Percentiles rank a stretch among this genome's conserved stretches.
These are phyloP conservation scores for Fraxinus nigra DNA, from an alignment of 305 asterid genomes.

Conservation along the genomic window DNA sequence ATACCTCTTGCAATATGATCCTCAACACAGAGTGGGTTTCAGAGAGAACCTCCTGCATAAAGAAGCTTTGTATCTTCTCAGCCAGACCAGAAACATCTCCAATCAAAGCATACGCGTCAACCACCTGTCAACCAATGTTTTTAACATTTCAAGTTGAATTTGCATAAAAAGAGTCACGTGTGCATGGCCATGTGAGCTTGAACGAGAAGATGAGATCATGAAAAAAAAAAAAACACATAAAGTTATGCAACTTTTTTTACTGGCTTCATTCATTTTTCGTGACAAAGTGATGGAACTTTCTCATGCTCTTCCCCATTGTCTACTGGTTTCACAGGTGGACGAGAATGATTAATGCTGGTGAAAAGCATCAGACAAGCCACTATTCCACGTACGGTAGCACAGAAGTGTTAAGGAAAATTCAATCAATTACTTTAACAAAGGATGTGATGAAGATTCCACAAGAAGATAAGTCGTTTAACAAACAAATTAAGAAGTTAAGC, in stretches of 20 bases:
- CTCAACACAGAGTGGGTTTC: slow-evolving; percentile 87
- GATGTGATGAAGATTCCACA: background rate
- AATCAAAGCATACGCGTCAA: slow-evolving; percentile 94
- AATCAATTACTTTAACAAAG: background rate
- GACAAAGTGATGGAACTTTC: background rate
- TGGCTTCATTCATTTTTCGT: background rate
- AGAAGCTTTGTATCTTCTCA: slow-evolving; percentile 94
- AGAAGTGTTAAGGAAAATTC: background rate
- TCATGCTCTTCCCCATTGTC: background rate
- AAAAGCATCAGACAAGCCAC: background rate
- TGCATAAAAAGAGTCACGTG: slow-evolving; percentile 23
- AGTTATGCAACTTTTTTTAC: slow-evolving; percentile 7
- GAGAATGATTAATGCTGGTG: background rate
- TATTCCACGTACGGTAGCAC: background rate
- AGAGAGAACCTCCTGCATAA: slow-evolving; percentile 98
- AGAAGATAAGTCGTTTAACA: background rate
- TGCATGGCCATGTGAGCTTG: slow-evolving; percentile 2
- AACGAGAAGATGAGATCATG: slow-evolving; percentile 19
- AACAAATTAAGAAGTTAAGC: background rate
- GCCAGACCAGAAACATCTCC: slow-evolving; percentile 98
- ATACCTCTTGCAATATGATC: slow-evolving; percentile 75
- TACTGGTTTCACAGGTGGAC: background rate
- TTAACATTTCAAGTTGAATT: slow-evolving; percentile 14
- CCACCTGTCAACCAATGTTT: slow-evolving; percentile 57
- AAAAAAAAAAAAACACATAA: background rate